Evolutionary conservation across 2,329 filamentous ascomycete genomes (phyloP), one percentile per base, ranked within the genome.

Genomic region (Pseudophaeomoniella oleicola): DNA sequence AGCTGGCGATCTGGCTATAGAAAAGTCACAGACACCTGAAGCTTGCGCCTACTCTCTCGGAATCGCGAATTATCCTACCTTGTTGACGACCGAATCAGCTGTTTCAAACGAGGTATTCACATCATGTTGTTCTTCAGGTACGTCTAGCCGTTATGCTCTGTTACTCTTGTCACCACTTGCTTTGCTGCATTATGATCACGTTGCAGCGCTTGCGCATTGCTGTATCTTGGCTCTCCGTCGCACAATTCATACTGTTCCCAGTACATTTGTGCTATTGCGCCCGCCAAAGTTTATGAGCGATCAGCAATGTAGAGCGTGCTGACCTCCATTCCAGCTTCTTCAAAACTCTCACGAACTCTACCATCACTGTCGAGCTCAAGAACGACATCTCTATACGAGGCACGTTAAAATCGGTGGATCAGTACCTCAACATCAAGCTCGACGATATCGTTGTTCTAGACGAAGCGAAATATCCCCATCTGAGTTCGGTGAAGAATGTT

Each of bases 351-450:
- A 92, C 94, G 58, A 90, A 94, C 67, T 81, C 90, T 49, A 79
- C 92, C 67, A 87, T 98, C 54, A 96, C 87, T 33, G 86, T 98
- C 56, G 90, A 98, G 68, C 82, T 98, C 59, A 98, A 98, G 66
- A 98, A 98, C 60, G 90, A 98, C 64, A 93, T 98, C 50, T 86
- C 87, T 56, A 92, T 98, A 58, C 83, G 84, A 51, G 90, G 90
- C 47, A 92, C 80, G 22, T 71, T 98, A 47, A 98, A 96, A 69
- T 92, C 83, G 54, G 88, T 98, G 47, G 90, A 98, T 58, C 90
- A 96, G 66, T 98, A 93, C 63, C 75, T 98, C 54, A 98, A 98
- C 65, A 94, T 98, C 65, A 96, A 96, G 69, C 75, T 98, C 35
- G 90, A 98, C 54, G 85, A 94, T 54, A 92, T 96, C 42, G 72